Evolutionary conservation across 78 protist species (phyloP).

Genomic region (Chrysochromulina tobinii): DNA sequence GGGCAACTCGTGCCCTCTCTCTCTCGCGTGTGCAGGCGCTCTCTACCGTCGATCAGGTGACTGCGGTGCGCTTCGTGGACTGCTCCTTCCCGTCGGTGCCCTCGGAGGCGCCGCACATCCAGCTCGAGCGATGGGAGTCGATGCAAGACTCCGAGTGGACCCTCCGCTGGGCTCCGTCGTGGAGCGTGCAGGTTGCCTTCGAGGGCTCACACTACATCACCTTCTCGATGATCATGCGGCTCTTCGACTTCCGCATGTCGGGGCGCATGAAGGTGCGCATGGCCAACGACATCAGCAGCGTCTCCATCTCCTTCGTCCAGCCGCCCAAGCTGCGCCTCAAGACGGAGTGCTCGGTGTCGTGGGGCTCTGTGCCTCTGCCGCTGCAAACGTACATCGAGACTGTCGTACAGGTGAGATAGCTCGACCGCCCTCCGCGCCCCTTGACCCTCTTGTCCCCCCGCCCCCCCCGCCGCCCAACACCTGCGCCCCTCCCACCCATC

Average conservation of each 20-base stretch:
- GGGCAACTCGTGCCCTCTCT: no score
- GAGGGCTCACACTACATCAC: not conserved
- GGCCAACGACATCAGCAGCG: not conserved
- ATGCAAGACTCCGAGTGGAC: not conserved
- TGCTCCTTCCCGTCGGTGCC: not conserved
- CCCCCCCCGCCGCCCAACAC: no score
- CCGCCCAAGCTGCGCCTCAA: not conserved
- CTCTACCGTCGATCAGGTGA: not conserved
- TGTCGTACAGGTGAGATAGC: not conserved
- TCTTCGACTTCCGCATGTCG: not conserved
- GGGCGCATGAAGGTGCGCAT: not conserved
- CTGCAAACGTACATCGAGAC: not conserved
- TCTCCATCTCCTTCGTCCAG: not conserved
- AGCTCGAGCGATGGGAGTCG: not conserved
- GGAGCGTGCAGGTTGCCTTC: not conserved
- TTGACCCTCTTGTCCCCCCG: no score
- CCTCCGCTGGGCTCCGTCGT: not conserved
- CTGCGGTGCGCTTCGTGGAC: not conserved
- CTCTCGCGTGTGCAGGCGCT: not conserved
- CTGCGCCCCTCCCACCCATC: no score
- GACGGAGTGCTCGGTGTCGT: not conserved
- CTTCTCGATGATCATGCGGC: not conserved
- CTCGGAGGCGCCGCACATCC: not conserved
- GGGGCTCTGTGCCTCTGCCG: not conserved
- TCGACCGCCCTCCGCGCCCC: no score